These are phyloP conservation scores for Entophlyctis luteolus DNA, from an alignment of 192 early-diverging fungal genomes.

Conservation along the genomic window DNA sequence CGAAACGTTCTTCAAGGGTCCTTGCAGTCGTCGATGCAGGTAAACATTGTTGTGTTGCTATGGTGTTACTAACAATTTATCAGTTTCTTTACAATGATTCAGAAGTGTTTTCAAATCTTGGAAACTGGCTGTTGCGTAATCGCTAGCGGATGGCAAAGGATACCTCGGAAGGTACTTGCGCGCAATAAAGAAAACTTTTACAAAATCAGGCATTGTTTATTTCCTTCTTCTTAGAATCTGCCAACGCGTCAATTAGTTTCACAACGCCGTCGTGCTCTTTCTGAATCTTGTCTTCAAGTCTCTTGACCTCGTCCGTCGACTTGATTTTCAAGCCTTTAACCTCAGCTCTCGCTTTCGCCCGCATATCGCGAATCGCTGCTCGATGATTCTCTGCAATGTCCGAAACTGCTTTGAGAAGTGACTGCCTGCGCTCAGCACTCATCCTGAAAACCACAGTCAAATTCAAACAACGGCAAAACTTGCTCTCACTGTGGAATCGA, in stretches of 20 bases:
- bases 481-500: constrained; percentile 70
- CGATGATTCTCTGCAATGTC: constrained; percentile 8
- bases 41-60: background rate
- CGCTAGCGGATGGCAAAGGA: background rate
- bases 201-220: background rate
- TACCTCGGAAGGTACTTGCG: background rate
- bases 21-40: constrained; percentile 87
- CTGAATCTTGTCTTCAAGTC: constrained; percentile 16
- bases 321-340: constrained; percentile 17
- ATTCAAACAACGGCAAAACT: background rate
- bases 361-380: constrained; percentile 14
- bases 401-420: constrained; percentile 17
- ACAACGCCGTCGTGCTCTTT: background rate
- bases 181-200: background rate
- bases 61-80: background rate
- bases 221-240: constrained; percentile 22
- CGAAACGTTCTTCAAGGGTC: constrained; percentile 83
- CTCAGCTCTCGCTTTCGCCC: constrained; percentile 1
- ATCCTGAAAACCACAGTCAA: background rate
- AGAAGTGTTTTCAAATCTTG: constrained; percentile 13
- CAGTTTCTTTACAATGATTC: constrained; percentile 15
- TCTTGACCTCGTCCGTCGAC: constrained; percentile 11
- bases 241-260: background rate
- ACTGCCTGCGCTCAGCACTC: constrained; percentile 1
- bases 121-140: constrained; percentile 7